Conservation (phyloP, 306 rosid species). For the Gastrolobium bilobum region DNA sequence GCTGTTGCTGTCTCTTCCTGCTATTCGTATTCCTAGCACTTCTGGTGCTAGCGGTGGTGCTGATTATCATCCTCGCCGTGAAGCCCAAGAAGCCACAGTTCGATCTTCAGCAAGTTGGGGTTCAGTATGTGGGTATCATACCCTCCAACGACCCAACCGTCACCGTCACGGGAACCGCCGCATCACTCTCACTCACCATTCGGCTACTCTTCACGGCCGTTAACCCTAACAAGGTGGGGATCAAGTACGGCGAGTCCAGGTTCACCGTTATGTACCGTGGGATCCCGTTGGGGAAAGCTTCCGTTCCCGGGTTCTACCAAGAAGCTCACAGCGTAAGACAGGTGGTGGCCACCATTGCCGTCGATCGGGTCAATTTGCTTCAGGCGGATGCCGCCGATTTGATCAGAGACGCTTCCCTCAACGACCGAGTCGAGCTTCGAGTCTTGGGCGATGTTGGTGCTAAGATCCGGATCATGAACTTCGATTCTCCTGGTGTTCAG, state of each 20-base stretch:
- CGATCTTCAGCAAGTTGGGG: slow-evolving; percentile 90
- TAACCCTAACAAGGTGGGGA: slow-evolving; percentile 96
- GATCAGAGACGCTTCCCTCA: slow-evolving; percentile 81
- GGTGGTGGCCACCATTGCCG: slow-evolving; percentile 79
- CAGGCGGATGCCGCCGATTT: slow-evolving; percentile 91
- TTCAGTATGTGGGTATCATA: slow-evolving; percentile 85
- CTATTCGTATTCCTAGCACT: slow-evolving; percentile 90
- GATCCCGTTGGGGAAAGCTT: slow-evolving; percentile 84
- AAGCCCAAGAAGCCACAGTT: slow-evolving; percentile 95
- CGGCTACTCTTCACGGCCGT: slow-evolving; percentile 77
- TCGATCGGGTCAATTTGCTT: slow-evolving; percentile 78
- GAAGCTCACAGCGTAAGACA: slow-evolving; percentile 75
- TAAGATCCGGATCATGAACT: slow-evolving; percentile 89
- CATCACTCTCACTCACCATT: slow-evolving; percentile 78
- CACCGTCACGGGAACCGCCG: slow-evolving; percentile 49
- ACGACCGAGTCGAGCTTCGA: slow-evolving; percentile 87
- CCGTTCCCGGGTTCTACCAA: slow-evolving; percentile 86
- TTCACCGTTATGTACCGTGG: slow-evolving; percentile 98
- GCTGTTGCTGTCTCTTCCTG: slow-evolving; percentile 94
- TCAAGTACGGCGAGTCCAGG: slow-evolving; percentile 89
- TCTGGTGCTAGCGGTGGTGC: slow-evolving; percentile 71
- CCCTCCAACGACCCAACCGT: slow-evolving; percentile 46
- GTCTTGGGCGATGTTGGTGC: slow-evolving; percentile 94
- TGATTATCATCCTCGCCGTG: slow-evolving; percentile 80
- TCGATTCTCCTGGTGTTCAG: slow-evolving; percentile 92